Conservation (phyloP, 129 eudicot species). For the sunflower (Helianthus annuus) region HanXRQr2.0-SUNRISE NC_035433.2:39816105-39816604, state of each 20-base stretch:
- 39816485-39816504: constrained; percentile 43
- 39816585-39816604: constrained; percentile 86
- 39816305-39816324: constrained; percentile 58
- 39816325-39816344: constrained; percentile 76
- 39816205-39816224: constrained; percentile 83
- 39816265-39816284: constrained; percentile 60
- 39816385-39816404: constrained; percentile 53
- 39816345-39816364: constrained; percentile 80
- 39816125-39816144: too few species aligned
- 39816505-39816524: constrained; percentile 69
- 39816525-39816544: constrained; percentile 68
- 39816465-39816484: constrained; percentile 94
- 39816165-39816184: constrained; percentile 68
- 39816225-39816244: constrained; percentile 63
- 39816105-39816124: too few species aligned
- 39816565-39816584: constrained; percentile 62
- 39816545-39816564: constrained; percentile 84
- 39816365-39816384: constrained; percentile 75
- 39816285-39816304: constrained; percentile 79
- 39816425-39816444: constrained; percentile 80
- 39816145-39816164: constrained; percentile 58
- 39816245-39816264: constrained; percentile 79
- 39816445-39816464: constrained; percentile 76
- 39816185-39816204: constrained; percentile 55
- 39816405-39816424: constrained; percentile 74